Percentiles rank a stretch among this genome's conserved stretches.
phyloP scores from a whole-genome alignment of 805 yeast genomes.

The Kluyveromyces aestuarii region DNA sequence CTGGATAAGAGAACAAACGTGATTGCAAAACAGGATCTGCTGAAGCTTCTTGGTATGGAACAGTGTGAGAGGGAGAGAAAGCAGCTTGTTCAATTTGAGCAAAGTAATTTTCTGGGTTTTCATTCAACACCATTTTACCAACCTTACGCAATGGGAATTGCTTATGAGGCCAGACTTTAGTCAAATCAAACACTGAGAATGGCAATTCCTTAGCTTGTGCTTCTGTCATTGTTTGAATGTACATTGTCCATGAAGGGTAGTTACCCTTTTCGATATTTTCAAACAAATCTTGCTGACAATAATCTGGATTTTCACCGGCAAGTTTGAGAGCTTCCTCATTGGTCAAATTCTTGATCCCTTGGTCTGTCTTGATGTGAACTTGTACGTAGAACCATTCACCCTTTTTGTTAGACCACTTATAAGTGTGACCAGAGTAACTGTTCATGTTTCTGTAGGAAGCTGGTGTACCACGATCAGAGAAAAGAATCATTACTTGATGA shows the following conservation, averaged over 20 bases:
- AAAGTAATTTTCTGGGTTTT: constrained; percentile 78
- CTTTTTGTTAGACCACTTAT: constrained; percentile 47
- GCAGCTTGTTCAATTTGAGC: constrained; percentile 86
- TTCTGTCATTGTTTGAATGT: constrained; percentile 78
- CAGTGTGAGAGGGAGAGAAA: constrained; percentile 77
- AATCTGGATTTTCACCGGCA: constrained; percentile 75
- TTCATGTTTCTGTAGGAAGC: constrained; percentile 46
- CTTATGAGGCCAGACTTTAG: constrained; percentile 87
- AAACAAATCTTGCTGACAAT: constrained; percentile 71
- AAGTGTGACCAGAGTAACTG: constrained; percentile 61
- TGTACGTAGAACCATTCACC: constrained; percentile 50
- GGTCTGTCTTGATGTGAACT: constrained; percentile 45
- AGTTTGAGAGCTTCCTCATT: constrained; percentile 61
- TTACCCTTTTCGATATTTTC: constrained; percentile 71
- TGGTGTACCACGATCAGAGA: constrained; percentile 61
- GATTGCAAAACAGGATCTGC: constrained; percentile 82
- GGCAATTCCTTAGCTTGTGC: constrained; percentile 67
- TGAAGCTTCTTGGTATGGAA: constrained; percentile 73
- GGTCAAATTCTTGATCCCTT: constrained; percentile 42
- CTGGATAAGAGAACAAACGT: constrained; percentile 74
- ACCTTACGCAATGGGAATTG: constrained; percentile 81
- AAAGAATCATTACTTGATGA: constrained; percentile 56
- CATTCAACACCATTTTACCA: constrained; percentile 71
- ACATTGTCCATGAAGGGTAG: constrained; percentile 76
- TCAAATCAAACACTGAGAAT: constrained; percentile 81